Evolutionary conservation across 2,329 filamentous ascomycete genomes (phyloP).

Genomic region (Neopestalotiopsis sp.): DNA sequence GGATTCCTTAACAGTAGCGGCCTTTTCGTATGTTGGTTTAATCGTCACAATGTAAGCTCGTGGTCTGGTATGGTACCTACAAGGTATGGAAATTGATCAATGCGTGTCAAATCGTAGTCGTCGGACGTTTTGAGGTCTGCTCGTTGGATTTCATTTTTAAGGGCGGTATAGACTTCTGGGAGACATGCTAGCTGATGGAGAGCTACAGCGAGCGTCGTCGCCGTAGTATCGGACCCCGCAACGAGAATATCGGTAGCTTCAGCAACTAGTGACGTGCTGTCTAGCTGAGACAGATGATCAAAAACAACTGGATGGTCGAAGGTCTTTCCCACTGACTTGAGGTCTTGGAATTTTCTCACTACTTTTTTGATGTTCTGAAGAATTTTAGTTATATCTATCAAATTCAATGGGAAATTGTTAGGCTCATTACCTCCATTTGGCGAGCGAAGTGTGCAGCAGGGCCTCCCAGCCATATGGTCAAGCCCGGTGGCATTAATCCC

Average conservation of each 20-base stretch:
- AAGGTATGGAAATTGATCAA: not conserved
- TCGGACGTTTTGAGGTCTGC: not conserved
- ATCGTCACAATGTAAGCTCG: not conserved
- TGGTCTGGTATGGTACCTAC: not conserved
- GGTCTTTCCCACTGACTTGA: not conserved
- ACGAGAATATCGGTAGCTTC: conserved; percentile 1
- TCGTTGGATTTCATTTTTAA: not conserved
- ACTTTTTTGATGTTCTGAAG: not conserved
- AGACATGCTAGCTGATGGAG: not conserved
- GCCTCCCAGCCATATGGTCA: not conserved
- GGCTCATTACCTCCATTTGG: not conserved
- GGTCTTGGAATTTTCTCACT: not conserved
- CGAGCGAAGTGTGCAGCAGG: not conserved
- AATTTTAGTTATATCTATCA: not conserved
- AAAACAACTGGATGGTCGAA: not conserved
- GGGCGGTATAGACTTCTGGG: not conserved
- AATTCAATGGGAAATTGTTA: not conserved
- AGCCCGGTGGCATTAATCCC: not conserved
- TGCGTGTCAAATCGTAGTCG: not conserved
- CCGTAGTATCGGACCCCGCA: not conserved
- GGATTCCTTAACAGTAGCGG: not conserved
- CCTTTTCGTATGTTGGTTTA: not conserved
- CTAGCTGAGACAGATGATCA: not conserved
- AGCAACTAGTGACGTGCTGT: not conserved
- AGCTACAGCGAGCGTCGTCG: not conserved